Conservation (phyloP, 371 early-diverging fungal species). For the Batkoa obscura region DNA sequence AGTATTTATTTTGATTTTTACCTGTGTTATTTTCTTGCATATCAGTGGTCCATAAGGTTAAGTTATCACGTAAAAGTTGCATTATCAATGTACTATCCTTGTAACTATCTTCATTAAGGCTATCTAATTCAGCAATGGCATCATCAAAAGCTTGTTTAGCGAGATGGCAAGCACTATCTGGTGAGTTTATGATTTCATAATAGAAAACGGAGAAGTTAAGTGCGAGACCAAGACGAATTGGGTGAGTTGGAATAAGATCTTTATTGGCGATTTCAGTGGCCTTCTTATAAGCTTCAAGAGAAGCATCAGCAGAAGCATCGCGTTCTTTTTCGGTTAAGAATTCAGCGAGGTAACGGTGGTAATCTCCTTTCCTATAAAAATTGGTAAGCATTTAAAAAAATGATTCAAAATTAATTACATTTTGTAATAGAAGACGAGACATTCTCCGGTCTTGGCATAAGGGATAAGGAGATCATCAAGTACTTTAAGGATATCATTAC, state of each 20-base stretch:
- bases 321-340: slow-evolving; percentile 76
- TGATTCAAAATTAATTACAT: slow-evolving; percentile 38
- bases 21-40: slow-evolving; percentile 60
- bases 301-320: slow-evolving; percentile 67
- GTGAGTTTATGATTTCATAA: slow-evolving; percentile 98
- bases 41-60: slow-evolving; percentile 98
- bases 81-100: slow-evolving; percentile 99
- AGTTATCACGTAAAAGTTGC: slow-evolving; percentile 99
- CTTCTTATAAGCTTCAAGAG: slow-evolving; percentile 90
- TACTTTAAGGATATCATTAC: slow-evolving; percentile 87
- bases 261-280: slow-evolving; percentile 91
- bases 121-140: slow-evolving; percentile 98
- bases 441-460: slow-evolving; percentile 70
- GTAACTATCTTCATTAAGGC: slow-evolving; percentile 97
- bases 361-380: slow-evolving; percentile 88
- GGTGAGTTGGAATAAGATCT: slow-evolving; percentile 92
- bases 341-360: slow-evolving; percentile 99
- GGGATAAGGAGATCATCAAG: slow-evolving; percentile 81
- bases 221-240: slow-evolving; percentile 97
- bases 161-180: slow-evolving; percentile 95
- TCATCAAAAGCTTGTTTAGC: slow-evolving; percentile 99
- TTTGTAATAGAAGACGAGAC: slow-evolving; percentile 98
- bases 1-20: slow-evolving; percentile 7
- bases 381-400: neutral
- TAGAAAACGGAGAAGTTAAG: slow-evolving; percentile 99